Evolutionary conservation across 2,329 filamentous ascomycete species (phyloP).

Genomic region (Trichophyton simii): DNA sequence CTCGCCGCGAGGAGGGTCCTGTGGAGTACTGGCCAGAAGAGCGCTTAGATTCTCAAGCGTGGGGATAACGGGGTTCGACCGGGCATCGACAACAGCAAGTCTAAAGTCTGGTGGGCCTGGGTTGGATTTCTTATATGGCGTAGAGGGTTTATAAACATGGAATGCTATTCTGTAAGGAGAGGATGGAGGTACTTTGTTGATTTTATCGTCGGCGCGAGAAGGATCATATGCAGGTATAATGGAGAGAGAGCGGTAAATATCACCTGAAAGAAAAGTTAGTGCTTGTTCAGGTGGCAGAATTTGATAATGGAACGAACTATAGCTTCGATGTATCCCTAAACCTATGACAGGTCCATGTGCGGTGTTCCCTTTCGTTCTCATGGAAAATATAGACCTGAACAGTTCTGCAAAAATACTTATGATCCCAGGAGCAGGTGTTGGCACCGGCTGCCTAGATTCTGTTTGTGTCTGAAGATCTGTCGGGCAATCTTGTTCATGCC

Average conservation of each 20-base stretch:
- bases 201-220: constrained; percentile 23
- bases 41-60: constrained; percentile 57
- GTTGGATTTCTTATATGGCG: constrained; percentile 63
- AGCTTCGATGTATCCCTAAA: constrained; percentile 43
- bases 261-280: constrained; percentile 48
- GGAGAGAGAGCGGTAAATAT: constrained; percentile 65
- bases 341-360: constrained; percentile 39
- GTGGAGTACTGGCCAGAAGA: constrained; percentile 62
- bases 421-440: constrained; percentile 15
- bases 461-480: neutral
- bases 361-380: constrained; percentile 17
- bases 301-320: constrained; percentile 26
- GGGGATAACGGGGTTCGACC: constrained; percentile 54
- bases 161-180: constrained; percentile 58
- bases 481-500: constrained; percentile 19
- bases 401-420: constrained; percentile 23
- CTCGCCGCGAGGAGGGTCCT: constrained; percentile 45
- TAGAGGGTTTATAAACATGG: constrained; percentile 66
- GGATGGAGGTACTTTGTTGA: constrained; percentile 10
- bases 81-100: constrained; percentile 68
- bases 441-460: constrained; percentile 7
- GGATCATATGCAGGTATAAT: constrained; percentile 62
- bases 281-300: neutral
- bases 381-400: constrained; percentile 23
- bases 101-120: constrained; percentile 72